Percentiles rank a stretch among this genome's conserved stretches.
Conservation (phyloP, 164 flowering plant species). For the Vitis rotundifolia region DNA sequence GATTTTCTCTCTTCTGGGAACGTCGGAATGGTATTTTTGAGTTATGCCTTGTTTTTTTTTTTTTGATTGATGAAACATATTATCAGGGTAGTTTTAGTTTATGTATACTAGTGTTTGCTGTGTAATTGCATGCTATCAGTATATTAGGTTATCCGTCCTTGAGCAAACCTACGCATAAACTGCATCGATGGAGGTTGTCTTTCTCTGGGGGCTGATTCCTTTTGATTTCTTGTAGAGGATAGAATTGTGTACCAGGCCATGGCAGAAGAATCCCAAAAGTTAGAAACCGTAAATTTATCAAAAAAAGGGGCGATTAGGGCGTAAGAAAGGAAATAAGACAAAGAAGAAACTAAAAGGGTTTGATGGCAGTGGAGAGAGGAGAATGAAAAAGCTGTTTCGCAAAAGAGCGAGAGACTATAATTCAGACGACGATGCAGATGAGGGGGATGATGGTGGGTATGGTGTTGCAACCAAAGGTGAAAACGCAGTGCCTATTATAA, state of each 20-base stretch:
- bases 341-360: conserved; percentile 35
- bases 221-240: too few species aligned
- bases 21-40: too few species aligned
- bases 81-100: too few species aligned
- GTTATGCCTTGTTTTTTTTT: too few species aligned
- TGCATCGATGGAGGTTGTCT: too few species aligned
- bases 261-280: conserved; percentile 34
- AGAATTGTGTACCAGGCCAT: conserved; percentile 8
- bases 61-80: too few species aligned
- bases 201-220: too few species aligned
- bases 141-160: too few species aligned
- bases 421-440: conserved; percentile 63
- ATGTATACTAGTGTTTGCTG: too few species aligned
- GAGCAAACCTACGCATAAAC: too few species aligned
- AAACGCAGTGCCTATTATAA: neutral
- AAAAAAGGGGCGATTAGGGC: conserved; percentile 48
- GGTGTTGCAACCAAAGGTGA: conserved; percentile 4
- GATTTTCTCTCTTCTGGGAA: too few species aligned
- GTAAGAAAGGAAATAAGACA: conserved; percentile 37
- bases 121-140: too few species aligned
- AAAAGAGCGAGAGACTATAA: conserved; percentile 77
- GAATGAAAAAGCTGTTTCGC: conserved; percentile 49
- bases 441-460: conserved; percentile 14
- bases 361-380: conserved; percentile 30
- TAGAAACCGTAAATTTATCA: conserved; percentile 23